Conservation (phyloP, 129 eudicot species). For the Saussurea involucrata region DNA sequence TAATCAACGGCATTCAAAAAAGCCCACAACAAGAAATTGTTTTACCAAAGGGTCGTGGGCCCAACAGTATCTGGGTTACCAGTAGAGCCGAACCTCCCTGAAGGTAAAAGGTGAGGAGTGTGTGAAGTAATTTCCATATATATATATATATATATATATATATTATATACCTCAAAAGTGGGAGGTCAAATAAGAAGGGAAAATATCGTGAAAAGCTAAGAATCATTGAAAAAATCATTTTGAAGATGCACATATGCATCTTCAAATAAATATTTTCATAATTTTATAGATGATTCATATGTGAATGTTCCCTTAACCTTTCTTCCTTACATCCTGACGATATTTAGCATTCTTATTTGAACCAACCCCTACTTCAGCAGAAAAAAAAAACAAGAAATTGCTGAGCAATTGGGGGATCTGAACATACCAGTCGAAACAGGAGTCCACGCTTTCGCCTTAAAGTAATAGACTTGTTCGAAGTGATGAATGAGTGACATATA, state of each 20-base stretch:
- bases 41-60: neutral
- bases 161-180: neutral
- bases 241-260: neutral
- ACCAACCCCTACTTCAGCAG: neutral
- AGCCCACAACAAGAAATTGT: neutral
- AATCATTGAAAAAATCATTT: neutral
- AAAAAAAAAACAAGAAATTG: neutral
- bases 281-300: neutral
- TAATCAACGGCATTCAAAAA: neutral
- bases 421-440: slow-evolving; percentile 53
- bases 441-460: slow-evolving; percentile 67
- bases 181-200: neutral
- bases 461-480: slow-evolving; percentile 84
- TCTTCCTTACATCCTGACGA: no score
- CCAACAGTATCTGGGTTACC: neutral
- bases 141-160: neutral
- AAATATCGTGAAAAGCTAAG: neutral
- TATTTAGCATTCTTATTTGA: neutral
- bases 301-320: no score
- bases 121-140: neutral
- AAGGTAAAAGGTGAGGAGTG: neutral
- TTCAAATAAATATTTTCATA: neutral
- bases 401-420: neutral
- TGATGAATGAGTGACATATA: slow-evolving; percentile 72
- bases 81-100: neutral